Conservation (phyloP, 441 rosid genomes). For the Croton setiger region DNA sequence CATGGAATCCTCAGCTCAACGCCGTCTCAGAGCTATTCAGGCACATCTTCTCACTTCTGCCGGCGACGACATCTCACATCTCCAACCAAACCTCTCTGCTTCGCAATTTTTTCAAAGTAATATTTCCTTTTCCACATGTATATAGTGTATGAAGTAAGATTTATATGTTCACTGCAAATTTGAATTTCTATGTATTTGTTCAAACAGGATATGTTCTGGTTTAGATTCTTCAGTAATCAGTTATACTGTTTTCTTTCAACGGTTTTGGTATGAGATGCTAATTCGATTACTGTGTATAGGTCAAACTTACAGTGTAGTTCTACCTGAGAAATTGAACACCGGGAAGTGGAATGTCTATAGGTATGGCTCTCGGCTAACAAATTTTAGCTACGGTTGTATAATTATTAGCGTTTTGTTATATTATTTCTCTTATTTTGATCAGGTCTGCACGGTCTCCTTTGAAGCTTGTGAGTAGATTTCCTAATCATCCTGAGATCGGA, state of each 20-base stretch:
- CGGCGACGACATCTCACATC: slow-evolving; percentile 20
- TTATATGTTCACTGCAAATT: too few relatives aligned
- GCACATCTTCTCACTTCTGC: slow-evolving; percentile 48
- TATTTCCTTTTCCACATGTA: background rate
- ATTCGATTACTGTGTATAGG: slow-evolving; percentile 41
- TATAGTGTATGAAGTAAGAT: too few relatives aligned
- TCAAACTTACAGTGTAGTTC: slow-evolving; percentile 67
- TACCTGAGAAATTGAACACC: slow-evolving; percentile 85
- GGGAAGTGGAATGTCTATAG: slow-evolving; percentile 96
- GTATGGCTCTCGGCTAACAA: slow-evolving; percentile 26
- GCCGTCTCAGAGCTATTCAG: slow-evolving; percentile 58
- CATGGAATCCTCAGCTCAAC: slow-evolving; percentile 58
- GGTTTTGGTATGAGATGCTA: background rate
- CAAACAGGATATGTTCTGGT: background rate
- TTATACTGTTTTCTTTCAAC: too few relatives aligned
- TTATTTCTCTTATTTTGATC: slow-evolving; percentile 7
- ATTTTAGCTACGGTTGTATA: background rate
- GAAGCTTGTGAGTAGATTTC: slow-evolving; percentile 66
- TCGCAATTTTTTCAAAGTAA: slow-evolving; percentile 47
- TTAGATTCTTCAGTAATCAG: background rate
- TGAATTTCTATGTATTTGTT: background rate
- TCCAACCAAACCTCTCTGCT: slow-evolving; percentile 43
- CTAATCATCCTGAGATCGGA: slow-evolving; percentile 81
- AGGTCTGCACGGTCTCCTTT: slow-evolving; percentile 81
- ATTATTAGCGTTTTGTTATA: background rate